Percentiles rank a stretch among this genome's conserved stretches.
Conservation (phyloP, 2,329 filamentous ascomycete genomes). For the Cladorrhinum sp. region DNA sequence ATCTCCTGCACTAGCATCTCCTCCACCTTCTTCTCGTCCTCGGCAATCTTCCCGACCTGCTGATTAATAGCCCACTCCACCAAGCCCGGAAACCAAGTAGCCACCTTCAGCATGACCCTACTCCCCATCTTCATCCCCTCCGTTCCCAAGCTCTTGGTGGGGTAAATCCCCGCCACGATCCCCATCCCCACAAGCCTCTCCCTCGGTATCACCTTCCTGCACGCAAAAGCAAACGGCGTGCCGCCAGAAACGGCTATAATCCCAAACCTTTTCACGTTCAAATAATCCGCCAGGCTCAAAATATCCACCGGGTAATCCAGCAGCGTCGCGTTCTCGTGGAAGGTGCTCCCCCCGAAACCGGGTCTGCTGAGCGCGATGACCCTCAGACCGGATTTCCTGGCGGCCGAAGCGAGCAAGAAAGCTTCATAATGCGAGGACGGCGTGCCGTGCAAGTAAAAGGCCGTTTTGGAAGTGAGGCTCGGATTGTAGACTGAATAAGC, state of each 20-base stretch:
- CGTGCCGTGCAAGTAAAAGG: conserved; percentile 11
- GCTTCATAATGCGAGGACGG: conserved; percentile 14
- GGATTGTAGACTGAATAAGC: conserved; percentile 5
- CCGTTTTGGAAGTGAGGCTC: conserved; percentile 28
- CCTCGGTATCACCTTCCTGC: conserved; percentile 8
- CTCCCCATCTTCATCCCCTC: conserved; percentile 14
- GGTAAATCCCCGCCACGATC: conserved; percentile 25
- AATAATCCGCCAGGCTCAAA: conserved; percentile 9
- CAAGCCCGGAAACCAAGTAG: conserved; percentile 1
- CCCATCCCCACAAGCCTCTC: conserved; percentile 14
- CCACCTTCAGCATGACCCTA: conserved; percentile 2
- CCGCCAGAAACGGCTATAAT: conserved; percentile 26
- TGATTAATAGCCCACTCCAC: conserved; percentile 8
- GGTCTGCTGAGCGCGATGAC: conserved; percentile 7
- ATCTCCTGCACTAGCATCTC: conserved; percentile 4
- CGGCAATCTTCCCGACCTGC: conserved; percentile 7
- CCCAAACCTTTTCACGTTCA: conserved; percentile 10
- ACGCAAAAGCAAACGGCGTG: conserved; percentile 26
- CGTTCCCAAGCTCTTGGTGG: conserved; percentile 24
- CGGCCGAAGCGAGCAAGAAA: conserved; percentile 1
- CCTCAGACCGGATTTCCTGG: not conserved
- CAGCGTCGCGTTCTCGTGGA: not conserved
- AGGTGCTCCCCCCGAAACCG: conserved; percentile 5
- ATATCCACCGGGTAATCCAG: conserved; percentile 11
- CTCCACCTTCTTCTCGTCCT: conserved; percentile 7